Percentiles rank a stretch among this genome's conserved stretches.
Conservation (phyloP, 164 flowering plant species). For the Vitis labrusca region DNA sequence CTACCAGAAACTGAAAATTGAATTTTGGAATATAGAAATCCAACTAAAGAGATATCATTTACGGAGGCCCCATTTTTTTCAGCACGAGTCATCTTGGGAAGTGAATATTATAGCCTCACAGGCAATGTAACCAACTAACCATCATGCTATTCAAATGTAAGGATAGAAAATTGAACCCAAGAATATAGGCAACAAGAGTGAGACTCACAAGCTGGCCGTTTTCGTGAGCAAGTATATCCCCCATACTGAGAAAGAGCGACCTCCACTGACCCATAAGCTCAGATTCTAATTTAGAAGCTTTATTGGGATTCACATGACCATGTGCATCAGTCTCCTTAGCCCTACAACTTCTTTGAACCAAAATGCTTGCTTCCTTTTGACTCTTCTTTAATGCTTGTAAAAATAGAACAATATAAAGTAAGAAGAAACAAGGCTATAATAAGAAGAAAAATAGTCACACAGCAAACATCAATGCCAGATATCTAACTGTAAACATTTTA, state of each 20-base stretch:
- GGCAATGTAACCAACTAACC: background rate
- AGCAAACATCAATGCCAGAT: background rate
- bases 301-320: constrained; percentile 28
- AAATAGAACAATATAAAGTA: background rate
- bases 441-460: background rate
- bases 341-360: constrained; percentile 42
- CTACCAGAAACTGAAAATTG: background rate
- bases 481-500: too few species aligned
- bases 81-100: too few species aligned
- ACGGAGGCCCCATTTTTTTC: too few species aligned
- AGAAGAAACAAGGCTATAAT: background rate
- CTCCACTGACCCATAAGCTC: constrained; percentile 74
- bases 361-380: constrained; percentile 61
- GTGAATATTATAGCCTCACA: too few species aligned
- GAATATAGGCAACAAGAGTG: background rate
- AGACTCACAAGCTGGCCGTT: constrained; percentile 70
- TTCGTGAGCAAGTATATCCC: constrained; percentile 53
- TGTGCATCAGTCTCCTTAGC: constrained; percentile 21
- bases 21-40: background rate
- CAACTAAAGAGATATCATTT: too few species aligned
- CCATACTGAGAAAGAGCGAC: constrained; percentile 74
- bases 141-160: background rate
- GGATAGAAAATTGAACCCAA: background rate
- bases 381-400: constrained; percentile 68
- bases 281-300: constrained; percentile 45